A percentile compares a stretch with the other conserved stretches of the same genome.
These are phyloP conservation scores for Pulicaria dysenterica DNA, from an alignment of 129 eudicot species.

Conservation along the genomic window DNA sequence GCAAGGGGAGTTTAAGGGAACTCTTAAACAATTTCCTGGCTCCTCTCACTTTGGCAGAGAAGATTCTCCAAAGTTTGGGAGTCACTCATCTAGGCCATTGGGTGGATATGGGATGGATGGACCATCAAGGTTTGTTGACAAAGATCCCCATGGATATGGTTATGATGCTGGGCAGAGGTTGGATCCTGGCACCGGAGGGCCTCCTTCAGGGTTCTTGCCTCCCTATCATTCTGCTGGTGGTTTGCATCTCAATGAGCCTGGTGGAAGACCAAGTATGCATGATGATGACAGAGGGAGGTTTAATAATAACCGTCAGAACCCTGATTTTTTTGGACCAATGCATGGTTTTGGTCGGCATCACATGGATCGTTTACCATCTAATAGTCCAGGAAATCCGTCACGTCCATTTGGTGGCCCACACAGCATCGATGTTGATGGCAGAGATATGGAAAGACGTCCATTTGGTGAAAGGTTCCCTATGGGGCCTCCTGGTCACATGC, in stretches of 20 bases:
- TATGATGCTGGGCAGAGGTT: constrained; percentile 49
- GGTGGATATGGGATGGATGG: constrained; percentile 44
- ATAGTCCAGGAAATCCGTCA: constrained; percentile 63
- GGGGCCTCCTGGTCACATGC: constrained; percentile 53
- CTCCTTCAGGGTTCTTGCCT: constrained; percentile 17
- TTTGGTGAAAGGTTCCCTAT: constrained; percentile 62
- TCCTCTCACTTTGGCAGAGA: constrained; percentile 48
- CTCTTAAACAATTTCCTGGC: constrained; percentile 43
- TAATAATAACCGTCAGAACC: constrained; percentile 35
- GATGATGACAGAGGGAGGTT: constrained; percentile 49
- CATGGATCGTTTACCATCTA: constrained; percentile 50
- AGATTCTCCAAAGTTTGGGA: constrained; percentile 40
- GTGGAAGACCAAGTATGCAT: constrained; percentile 47
- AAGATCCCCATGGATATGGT: constrained; percentile 46
- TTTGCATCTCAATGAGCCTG: constrained; percentile 42
- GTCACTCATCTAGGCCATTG: constrained; percentile 36
- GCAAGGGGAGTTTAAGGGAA: constrained; percentile 45
- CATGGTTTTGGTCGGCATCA: constrained; percentile 64
- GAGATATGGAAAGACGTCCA: constrained; percentile 50
- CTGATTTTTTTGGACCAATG: constrained; percentile 51
- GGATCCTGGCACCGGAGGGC: too few relatives aligned
- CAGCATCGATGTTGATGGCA: constrained; percentile 49
- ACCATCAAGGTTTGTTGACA: constrained; percentile 51
- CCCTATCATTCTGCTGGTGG: constrained; percentile 47
- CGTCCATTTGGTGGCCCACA: constrained; percentile 59